Base-by-base conservation (phyloP, 179 eudicot genomes). In the Heliamphora pulchella region DNA sequence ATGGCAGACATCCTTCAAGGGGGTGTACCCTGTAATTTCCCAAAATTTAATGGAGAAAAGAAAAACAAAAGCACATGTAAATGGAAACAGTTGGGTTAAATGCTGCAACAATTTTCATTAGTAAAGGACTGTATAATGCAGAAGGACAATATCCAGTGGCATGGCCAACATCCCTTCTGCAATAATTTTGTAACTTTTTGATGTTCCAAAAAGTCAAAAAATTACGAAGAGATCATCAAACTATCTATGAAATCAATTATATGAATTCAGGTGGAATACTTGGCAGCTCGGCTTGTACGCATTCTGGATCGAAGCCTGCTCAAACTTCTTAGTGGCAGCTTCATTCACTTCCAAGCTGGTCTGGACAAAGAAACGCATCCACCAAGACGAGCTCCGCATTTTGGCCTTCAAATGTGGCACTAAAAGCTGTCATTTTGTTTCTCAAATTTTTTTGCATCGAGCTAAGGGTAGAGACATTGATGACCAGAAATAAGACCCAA, bases 311-410 rank as follows among this genome's bases (percentile, higher is more conserved):
- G 94, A 88, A 80, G 93, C 97, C 85, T 91, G 89, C 77, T 92
- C 94, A 46, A 92, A 92, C 86, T 92, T 92, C 80, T 87, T 91
- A 22, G 86, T 79, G 18, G 91, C 92, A 47, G 87, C 85, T 83
- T 92, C 94, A 65, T 92, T 92, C 82, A 86, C 89, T 73, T 92
- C 97, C 82, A 91, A 83, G 43, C 97, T 91, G 13, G 86, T 89
- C 86, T 92, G 93, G 74, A 87, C 88, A 74, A 92, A 92, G 78
- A 87, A 92, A 13, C 91, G 89, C 76, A 83, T 86, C 97, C 97
- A 92, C 97, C 94, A 92, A 18, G 94, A 87, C 44, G 88, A 85
- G 80, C 94, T 91, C 74, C 97, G 87, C 93, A 89, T 89, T 86
- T 92, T 92, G 43, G 97, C 94, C 97, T 92, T 78, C 80, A 75